phyloP scores from a whole-genome alignment of 23 red algal species.

The Agarophyton chilense region DNA sequence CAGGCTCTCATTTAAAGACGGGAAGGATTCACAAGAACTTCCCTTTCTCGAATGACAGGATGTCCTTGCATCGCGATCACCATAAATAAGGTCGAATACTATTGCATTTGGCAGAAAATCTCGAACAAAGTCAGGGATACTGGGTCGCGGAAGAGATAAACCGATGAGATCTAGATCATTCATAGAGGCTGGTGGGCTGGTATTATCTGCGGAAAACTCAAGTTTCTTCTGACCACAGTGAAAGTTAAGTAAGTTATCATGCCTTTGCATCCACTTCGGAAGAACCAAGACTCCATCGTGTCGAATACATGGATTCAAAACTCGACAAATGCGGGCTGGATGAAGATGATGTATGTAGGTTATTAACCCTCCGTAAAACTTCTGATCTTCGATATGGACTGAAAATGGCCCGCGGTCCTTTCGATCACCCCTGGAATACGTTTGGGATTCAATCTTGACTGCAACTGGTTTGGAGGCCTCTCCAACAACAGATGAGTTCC shows the following conservation, averaged over 20 bases:
- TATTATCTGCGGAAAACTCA: constrained; percentile 55
- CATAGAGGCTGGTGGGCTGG: constrained; percentile 38
- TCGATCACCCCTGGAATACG: neutral
- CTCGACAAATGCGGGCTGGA: constrained; percentile 60
- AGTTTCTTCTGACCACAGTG: constrained; percentile 72
- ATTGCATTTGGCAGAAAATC: constrained; percentile 62
- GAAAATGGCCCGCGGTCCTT: neutral
- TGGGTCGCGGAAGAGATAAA: constrained; percentile 18
- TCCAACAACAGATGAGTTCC: too few species aligned
- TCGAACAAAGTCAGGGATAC: constrained; percentile 61
- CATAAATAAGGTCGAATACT: constrained; percentile 62
- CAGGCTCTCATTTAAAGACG: neutral
- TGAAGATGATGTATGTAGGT: constrained; percentile 59
- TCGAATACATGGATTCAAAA: constrained; percentile 61
- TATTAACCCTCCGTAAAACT: constrained; percentile 62
- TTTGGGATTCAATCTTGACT: too few species aligned
- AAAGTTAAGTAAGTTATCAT: constrained; percentile 54
- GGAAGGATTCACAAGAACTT: constrained; percentile 48
- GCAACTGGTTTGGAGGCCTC: too few species aligned
- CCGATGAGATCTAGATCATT: constrained; percentile 57
- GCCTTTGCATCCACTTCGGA: constrained; percentile 74
- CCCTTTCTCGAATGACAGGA: constrained; percentile 62
- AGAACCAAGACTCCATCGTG: constrained; percentile 61
- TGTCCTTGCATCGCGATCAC: constrained; percentile 29
- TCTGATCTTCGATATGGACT: constrained; percentile 37